These are phyloP conservation scores for Fusarium sp. DNA, from an alignment of 2,329 filamentous ascomycete genomes.

Conservation along the genomic window DNA sequence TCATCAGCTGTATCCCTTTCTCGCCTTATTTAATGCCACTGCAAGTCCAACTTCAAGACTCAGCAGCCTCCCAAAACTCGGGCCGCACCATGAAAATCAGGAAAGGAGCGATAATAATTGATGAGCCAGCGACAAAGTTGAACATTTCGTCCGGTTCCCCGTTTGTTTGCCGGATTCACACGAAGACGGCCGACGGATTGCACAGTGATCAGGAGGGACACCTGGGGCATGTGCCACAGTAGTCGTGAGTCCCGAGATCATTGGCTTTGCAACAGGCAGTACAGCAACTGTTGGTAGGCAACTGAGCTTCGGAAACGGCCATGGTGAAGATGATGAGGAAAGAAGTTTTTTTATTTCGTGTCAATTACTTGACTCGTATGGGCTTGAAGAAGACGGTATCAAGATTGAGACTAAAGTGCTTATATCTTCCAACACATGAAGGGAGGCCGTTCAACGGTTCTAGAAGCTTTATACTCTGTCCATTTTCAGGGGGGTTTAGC, in stretches of 20 bases:
- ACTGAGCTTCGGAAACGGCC: conserved; percentile 28
- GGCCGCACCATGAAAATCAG: not conserved
- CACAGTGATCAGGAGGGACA: conserved; percentile 35
- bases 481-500: conserved; percentile 22
- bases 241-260: conserved; percentile 48
- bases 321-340: conserved; percentile 19
- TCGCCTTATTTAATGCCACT: not conserved
- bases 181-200: not conserved
- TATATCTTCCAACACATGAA: conserved; percentile 5
- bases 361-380: not conserved
- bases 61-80: not conserved
- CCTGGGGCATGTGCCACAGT: conserved; percentile 47
- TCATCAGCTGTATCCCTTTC: not conserved
- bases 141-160: not conserved
- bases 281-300: conserved; percentile 43
- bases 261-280: conserved; percentile 47
- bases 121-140: not conserved
- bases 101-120: not conserved
- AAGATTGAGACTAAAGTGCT: conserved; percentile 8
- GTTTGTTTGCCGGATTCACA: not conserved
- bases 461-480: conserved; percentile 39
- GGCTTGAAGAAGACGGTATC: not conserved
- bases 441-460: conserved; percentile 20
- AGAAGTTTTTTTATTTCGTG: not conserved
- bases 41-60: not conserved